Evolutionary conservation across 495 filamentous ascomycete genomes (phyloP), one percentile per base, ranked within the genome.

Genomic region (Trichoderma erinaceum): DNA sequence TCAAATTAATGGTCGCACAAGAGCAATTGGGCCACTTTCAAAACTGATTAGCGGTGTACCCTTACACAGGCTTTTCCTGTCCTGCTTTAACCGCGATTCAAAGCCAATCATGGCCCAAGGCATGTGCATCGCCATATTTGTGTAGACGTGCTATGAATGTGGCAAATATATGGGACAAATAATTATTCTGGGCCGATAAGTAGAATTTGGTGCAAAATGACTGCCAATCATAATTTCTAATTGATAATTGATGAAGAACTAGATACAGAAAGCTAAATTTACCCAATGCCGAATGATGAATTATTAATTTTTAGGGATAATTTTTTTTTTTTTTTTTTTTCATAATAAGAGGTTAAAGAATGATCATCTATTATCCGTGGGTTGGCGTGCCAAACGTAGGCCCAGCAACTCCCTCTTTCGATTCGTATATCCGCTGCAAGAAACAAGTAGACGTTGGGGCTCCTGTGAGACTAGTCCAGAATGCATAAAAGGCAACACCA

Each of bases 401-500:
- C n/a, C 48, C 48, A 52, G 48, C 48, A 5, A 52, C n/a, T 8
- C 48, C 48, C n/a, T 52, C 48, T 11, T 52, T 52, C 6, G 48
- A 52, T n/a, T 52, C 48, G n/a, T 52, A 52, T 52, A 52, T 52
- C 48, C 48, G 48, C 48, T 52, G 48, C 21, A 52, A 52, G 48
- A 52, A 52, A 52, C 48, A 52, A 10, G 21, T 52, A 8, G 48
- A 0, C 4, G 18, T 52, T 23, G 48, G 48, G 25, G 48, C 3
- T 23, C 48, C 48, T 23, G 48, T 52, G 18, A 52, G 16, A 23
- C n/a, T 11, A 1, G 48, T 52, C 48, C 48, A 52, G n/a, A 52
- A 52, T 10, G 48, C 48, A 52, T 52, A 52, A 52, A 52, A 52
- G 48, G 1, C 11, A 7, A 23, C 48, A 52, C 48, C 18, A 52